Base-by-base conservation (phyloP, 1,139 yeast species). In the Sugiyamaella sp. region DNA sequence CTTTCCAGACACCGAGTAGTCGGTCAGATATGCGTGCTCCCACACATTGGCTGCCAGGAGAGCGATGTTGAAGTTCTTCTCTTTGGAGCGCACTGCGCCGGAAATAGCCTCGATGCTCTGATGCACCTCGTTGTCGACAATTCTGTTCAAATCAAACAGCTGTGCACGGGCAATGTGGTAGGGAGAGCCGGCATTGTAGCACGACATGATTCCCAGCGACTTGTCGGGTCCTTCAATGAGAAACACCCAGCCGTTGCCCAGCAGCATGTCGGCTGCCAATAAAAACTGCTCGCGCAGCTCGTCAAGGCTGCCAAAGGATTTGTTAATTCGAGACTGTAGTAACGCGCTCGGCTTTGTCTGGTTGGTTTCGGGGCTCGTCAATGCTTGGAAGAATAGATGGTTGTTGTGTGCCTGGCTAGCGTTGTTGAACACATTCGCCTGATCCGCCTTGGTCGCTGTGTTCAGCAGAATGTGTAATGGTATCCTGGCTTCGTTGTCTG, bases 351-450 rank as follows among this genome's bases (percentile, higher is more conserved):
- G 77, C 54, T 63, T 64, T 14, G 72, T 66, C 6, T 55, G 60
- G 51, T 63, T 62, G 22, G 57, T 49, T 27, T 57, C 60, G 12
- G 64, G 57, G 20, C 57, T 56, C n/a, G 62, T 58, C 56, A 91
- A 77, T 65, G 88, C 87, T 68, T 86, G 84, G 68, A 90, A 83
- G 64, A 87, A 89, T 56, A 93, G 78, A 72, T 93, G 99, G 74
- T 93, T 93, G 74, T 90, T 91, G 73, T 88, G 95, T 1, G 91
- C 85, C 69, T 88, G 96, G 3, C 97, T 87, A 10, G 99, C 97
- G 66, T 79, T 82, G 73, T 90, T 95, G 77, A 86, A 91, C 12
- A 86, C 74, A 55, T 82, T 81, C 40, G 91, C 86, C 64, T 81
- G 81, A 40, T 84, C 81, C 32, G 88, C 78, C 62, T 82, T 82